Percentiles rank a stretch among this genome's conserved stretches.
These are phyloP conservation scores for Neurospora tetraspora DNA, from an alignment of 495 filamentous ascomycete species.

Conservation along the genomic window DNA sequence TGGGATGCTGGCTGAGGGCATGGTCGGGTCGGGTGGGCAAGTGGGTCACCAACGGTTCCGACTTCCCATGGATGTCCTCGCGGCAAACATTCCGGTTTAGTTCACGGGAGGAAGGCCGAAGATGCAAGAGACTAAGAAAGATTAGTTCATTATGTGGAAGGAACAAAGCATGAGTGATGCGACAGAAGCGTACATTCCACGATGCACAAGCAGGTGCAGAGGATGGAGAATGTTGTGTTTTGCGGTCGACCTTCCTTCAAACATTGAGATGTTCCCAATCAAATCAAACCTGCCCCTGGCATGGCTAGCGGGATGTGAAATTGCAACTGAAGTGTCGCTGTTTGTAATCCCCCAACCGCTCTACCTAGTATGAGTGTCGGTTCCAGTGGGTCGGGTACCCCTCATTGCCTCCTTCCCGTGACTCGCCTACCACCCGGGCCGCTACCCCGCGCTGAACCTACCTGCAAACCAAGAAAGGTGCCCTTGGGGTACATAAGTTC, in stretches of 20 bases:
- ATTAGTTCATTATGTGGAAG: not conserved
- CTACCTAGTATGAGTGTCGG: too few species aligned
- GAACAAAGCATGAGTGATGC: too few species aligned
- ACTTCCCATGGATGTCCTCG: not conserved
- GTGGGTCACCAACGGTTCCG: not conserved
- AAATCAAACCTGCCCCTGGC: too few species aligned
- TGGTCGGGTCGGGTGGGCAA: not conserved
- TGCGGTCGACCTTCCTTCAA: too few species aligned
- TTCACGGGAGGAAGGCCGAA: not conserved
- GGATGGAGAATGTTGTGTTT: too few species aligned
- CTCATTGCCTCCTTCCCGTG: not conserved
- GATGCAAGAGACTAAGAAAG: not conserved
- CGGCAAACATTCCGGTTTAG: not conserved
- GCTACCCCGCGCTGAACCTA: not conserved
- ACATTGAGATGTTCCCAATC: too few species aligned
- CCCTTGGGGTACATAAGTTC: not conserved
- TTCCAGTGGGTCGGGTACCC: not conserved
- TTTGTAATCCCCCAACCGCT: too few species aligned
- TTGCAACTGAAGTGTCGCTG: too few species aligned
- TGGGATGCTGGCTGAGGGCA: too few species aligned
- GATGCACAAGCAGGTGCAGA: too few species aligned
- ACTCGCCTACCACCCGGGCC: not conserved
- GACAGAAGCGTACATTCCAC: too few species aligned
- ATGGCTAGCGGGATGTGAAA: too few species aligned
- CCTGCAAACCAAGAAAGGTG: not conserved